Base-by-base conservation (phyloP, 257 asterid species). In the Catharanthus roseus region DNA sequence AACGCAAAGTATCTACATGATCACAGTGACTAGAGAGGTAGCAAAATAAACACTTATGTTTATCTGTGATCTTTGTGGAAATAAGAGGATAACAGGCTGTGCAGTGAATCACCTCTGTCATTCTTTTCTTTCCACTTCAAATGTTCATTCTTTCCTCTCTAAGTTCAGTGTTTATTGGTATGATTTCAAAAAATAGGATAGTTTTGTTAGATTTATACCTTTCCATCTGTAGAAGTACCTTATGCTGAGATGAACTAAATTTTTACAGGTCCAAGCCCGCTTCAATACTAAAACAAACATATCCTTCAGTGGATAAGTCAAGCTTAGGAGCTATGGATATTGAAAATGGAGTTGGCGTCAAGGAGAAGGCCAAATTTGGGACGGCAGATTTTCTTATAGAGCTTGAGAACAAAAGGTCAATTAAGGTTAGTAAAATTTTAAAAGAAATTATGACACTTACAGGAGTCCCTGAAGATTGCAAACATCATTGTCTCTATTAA, bases 331-430 rank as follows among this genome's bases (percentile, higher is more conserved):
- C 13, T 54, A 72, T 41, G 50, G 74, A 73, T 72, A 1, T 79
- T 51, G 96, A 91, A 87, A 80, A 76, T 24, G 96, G 84, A 49
- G 58, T 51, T 79, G 80, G 68, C 38, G 42, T 66, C 1, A 58
- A 26, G 8, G 90, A 73, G 70, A 87, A 86, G 82, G 84, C 97
- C 23, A 84, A 83, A 70, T 85, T 89, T 55, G 99, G 99, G 58
- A 91, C 97, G 4, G 96, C 93, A 1, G 62, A 75, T 79, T 91
- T 83, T 72, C 96, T 93, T 54, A 73, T 93, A 44, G 91, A 93
- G 72, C 90, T 89, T 13, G 99, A 93, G 82, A 89, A 80, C 56
- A 89, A 70, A 60, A 82, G 99, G 63, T 77, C 99, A 55, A 93
- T 93, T 42, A 93, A 93, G 99, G 99, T 93, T 65, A 45, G 82